A percentile compares a stretch with the other conserved stretches of the same genome.
phyloP scores from a whole-genome alignment of 306 rosid genomes.

The Corylus americana region DNA sequence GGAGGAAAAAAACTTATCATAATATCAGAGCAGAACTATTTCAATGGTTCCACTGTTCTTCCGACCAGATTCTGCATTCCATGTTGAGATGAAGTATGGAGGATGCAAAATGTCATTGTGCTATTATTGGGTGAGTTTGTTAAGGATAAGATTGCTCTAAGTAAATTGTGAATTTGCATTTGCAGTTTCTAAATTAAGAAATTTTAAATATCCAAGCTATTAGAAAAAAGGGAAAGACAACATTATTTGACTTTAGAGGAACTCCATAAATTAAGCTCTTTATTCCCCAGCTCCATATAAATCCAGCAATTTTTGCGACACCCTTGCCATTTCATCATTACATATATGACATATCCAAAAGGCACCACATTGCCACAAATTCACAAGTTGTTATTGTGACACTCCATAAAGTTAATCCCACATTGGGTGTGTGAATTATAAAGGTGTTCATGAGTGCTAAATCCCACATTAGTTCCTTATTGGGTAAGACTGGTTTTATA shows the following conservation, averaged over 20 bases:
- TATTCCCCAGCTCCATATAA: not conserved
- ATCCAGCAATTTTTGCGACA: not conserved
- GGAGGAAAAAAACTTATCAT: not conserved
- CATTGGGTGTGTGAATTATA: no score
- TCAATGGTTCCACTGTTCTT: no score
- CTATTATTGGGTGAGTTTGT: not conserved
- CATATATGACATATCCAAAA: not conserved
- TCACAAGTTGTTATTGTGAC: not conserved
- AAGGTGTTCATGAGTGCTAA: no score
- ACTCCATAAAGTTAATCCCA: no score
- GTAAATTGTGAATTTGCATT: not conserved
- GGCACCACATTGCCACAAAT: not conserved
- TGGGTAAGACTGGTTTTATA: no score
- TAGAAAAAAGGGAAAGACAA: not conserved
- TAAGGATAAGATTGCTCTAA: not conserved
- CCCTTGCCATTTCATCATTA: not conserved
- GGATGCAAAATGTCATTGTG: not conserved
- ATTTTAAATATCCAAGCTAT: not conserved
- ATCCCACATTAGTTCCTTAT: no score
- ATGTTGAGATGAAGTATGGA: not conserved
- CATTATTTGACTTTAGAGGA: not conserved
- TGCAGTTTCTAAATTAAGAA: not conserved
- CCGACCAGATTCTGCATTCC: not conserved
- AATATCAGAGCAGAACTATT: not conserved
- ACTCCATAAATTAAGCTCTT: not conserved